A percentile compares a stretch with the other conserved stretches of the same genome.
Conservation (phyloP, 1,139 yeast species). For the Meyerozyma sp. region DNA sequence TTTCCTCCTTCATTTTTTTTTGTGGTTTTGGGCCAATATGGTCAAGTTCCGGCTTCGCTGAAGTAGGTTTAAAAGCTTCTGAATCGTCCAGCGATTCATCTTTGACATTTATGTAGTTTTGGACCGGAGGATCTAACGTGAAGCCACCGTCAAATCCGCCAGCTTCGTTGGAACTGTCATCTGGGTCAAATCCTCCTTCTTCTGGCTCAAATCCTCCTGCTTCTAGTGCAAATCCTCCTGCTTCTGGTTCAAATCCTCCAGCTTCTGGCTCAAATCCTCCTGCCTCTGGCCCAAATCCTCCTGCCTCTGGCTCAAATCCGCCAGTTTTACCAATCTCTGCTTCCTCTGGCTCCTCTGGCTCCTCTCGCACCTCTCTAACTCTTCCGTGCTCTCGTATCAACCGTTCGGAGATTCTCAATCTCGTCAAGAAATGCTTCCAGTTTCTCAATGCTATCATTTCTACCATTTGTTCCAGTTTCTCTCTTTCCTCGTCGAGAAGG, state of each 20-base stretch:
- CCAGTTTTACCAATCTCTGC: conserved; percentile 14
- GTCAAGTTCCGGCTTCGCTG: too few relatives aligned
- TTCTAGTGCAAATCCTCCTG: conserved; percentile 2
- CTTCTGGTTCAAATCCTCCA: conserved; percentile 2
- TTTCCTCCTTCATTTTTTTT: too few relatives aligned
- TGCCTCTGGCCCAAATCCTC: conserved; percentile 5
- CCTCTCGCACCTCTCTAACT: conserved; percentile 22
- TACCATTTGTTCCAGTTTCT: conserved; percentile 38
- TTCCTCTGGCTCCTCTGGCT: conserved; percentile 2
- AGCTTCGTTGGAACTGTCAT: background rate
- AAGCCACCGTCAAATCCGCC: background rate
- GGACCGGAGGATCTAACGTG: background rate
- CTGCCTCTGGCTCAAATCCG: conserved; percentile 5
- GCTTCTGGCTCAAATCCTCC: conserved; percentile 8
- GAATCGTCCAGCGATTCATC: background rate
- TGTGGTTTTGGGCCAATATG: too few relatives aligned
- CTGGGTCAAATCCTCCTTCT: conserved; percentile 4
- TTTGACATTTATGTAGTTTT: background rate
- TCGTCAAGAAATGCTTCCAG: conserved; percentile 73
- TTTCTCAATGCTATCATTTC: conserved; percentile 52
- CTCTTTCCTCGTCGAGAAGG: conserved; percentile 51
- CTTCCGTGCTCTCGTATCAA: conserved; percentile 62
- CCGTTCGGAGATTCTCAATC: conserved; percentile 66
- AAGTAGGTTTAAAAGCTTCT: background rate
- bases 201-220: background rate